Percentiles rank a stretch among this genome's conserved stretches.
Evolutionary conservation across 345 rosid genomes (phyloP).

Genomic region (Euphorbia peplus): DNA sequence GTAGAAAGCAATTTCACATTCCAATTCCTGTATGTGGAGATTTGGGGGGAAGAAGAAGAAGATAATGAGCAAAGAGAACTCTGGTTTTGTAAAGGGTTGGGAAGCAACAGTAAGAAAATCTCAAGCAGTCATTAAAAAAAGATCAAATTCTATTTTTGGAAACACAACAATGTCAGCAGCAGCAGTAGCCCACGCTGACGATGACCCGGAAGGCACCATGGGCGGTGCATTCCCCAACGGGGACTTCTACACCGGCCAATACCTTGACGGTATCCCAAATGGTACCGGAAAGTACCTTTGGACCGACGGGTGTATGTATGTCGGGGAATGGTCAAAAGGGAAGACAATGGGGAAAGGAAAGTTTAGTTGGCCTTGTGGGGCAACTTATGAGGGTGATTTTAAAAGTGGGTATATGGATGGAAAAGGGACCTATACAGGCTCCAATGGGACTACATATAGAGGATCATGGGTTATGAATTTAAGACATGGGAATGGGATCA

Average conservation of each 20-base stretch:
- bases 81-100: slow-evolving; percentile 38
- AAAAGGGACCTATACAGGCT: slow-evolving; percentile 74
- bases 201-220: slow-evolving; percentile 60
- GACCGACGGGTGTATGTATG: slow-evolving; percentile 94
- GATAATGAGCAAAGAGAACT: slow-evolving; percentile 41
- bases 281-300: slow-evolving; percentile 84
- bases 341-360: slow-evolving; percentile 75
- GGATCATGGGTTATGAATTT: slow-evolving; percentile 92
- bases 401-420: slow-evolving; percentile 88
- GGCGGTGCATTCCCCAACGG: slow-evolving; percentile 56
- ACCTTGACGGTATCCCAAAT: slow-evolving; percentile 65
- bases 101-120: slow-evolving; percentile 37
- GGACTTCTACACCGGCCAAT: slow-evolving; percentile 84
- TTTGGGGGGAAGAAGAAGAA: not conserved
- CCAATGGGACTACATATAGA: slow-evolving; percentile 60
- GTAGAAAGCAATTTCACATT: slow-evolving; percentile 7
- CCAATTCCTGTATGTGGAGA: slow-evolving; percentile 4
- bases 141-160: slow-evolving; percentile 32
- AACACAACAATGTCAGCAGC: slow-evolving; percentile 59
- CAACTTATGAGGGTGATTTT: slow-evolving; percentile 95
- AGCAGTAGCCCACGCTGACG: slow-evolving; percentile 88
- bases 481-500: slow-evolving; percentile 76
- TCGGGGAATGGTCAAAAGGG: slow-evolving; percentile 82
- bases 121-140: slow-evolving; percentile 41
- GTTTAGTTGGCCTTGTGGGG: slow-evolving; percentile 92